Base-by-base conservation (phyloP, 75 land plant genomes). In the Chamaecyparis obtusa region DNA sequence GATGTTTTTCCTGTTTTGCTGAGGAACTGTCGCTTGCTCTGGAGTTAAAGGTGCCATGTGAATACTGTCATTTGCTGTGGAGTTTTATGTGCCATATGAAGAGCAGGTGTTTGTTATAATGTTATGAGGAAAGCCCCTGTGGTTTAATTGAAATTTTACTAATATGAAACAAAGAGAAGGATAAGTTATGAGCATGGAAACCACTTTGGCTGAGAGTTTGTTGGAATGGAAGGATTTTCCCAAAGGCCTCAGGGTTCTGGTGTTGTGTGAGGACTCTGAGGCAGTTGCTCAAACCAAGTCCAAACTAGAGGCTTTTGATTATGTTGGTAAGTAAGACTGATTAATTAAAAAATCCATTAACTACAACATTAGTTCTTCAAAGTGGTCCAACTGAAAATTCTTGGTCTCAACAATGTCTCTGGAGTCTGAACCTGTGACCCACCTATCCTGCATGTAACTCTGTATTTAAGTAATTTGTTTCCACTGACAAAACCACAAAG, bases 161-260 rank as follows among this genome's bases (percentile, higher is more conserved):
- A 64, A 64, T 64, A 27, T 64, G 69, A 21, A 7, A 27, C n/a
- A 57, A 57, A 71, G 30, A 71, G 30, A 74, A 32, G 3, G 36
- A 74, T 74, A 74, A 74, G 15, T 32, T 32, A 74, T 33, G 13
- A 33, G 36, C 32, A 74, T 74, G 76, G 76, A 10, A 74, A 74
- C 76, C 33, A 11, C 37, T 74, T 74, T 74, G 76, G 36, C 76
- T 33, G 76, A 74, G 36, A 81, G 49, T 46, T n/a, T 93, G 67
- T 85, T 67, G 16, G 88, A 39, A 33, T 94, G 95, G 95, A 93
- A 89, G 88, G 95, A 92, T 81, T 94, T 94, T 72, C 96, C 96
- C 39, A 92, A 90, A 78, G 96, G 95, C n/a, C 95, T 94, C 67
- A 88, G 89, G 80, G 93, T 93, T 33, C 93, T 94, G 41, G 89